These are phyloP conservation scores for Leccinum disarticulatum DNA, from an alignment of 768 basidiomycete genomes.

Conservation along the genomic window DNA sequence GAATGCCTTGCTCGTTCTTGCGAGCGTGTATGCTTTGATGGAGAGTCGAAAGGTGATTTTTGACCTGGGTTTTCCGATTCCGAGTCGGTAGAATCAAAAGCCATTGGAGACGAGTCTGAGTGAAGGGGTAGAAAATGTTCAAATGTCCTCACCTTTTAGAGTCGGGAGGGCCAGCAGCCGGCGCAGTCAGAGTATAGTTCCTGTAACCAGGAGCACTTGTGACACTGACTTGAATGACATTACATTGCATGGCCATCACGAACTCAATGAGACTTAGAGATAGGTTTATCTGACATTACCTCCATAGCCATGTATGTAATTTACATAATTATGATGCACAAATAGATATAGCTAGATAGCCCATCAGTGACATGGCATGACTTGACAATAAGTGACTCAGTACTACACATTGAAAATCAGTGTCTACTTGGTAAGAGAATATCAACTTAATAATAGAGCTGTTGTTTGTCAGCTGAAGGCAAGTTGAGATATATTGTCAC, in stretches of 20 bases:
- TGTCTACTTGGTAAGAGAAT: not conserved
- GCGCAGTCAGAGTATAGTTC: too few species aligned
- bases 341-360: not conserved
- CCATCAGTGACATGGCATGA: not conserved
- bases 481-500: not conserved
- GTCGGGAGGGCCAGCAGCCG: too few species aligned
- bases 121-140: too few species aligned
- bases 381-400: not conserved
- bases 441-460: not conserved
- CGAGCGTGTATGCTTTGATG: not conserved
- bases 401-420: not conserved
- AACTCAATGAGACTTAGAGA: not conserved
- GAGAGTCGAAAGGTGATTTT: not conserved
- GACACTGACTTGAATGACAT: too few species aligned
- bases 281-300: not conserved
- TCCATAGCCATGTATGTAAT: not conserved
- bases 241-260: too few species aligned
- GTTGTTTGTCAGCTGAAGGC: not conserved
- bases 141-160: too few species aligned
- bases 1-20: not conserved
- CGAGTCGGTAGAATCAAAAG: too few species aligned
- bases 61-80: too few species aligned
- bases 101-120: too few species aligned
- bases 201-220: too few species aligned
- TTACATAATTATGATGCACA: not conserved